Base-by-base conservation (phyloP, 148 eudicot species). In the Camellia japonica region DNA sequence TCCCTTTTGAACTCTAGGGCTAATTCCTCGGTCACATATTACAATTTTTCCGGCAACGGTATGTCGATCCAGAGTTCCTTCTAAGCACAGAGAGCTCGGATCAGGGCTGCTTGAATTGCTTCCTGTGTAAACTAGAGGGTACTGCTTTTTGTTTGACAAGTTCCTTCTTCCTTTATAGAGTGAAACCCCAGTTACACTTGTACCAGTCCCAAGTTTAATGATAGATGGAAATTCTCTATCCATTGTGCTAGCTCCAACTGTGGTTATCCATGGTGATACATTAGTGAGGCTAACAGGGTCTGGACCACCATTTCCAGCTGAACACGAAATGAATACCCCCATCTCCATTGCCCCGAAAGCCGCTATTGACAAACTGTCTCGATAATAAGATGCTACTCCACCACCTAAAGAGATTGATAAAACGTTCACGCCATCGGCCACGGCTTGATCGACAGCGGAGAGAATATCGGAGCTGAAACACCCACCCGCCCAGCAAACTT, bases 391-490 rank as follows among this genome's bases (percentile, higher is more conserved):
- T 9, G 95, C 78, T 64, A 91, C 93, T 7, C 95, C 98, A n/a
- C 98, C 98, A 6, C 98, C 98, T 49, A 94, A 86, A 2, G 98
- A 94, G 64, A 94, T 93, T 1, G 98, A 94, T 42, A 94, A 73
- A 11, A 93, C 91, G 70, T 94, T 85, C 3, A 91, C 98, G 12
- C 98, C 94, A 13, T 94, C 98, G 0, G 86, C 86, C n/a, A 94
- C 93, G 0, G 98, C 98, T 15, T 30, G 77, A 78, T 94, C 98
- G 0, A 94, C 91, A 3, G 98, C 98, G 3, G 97, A 89, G n/a
- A 94, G 82, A 42, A 94, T 94, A 74, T 94, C 98, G 2, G 98
- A 94, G 87, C 98, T 94, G 82, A 94, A 94, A n/a, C 98, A 94
- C 10, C 98, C 98, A 0, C 97, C 97, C 2, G 72, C 23, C 98